Base-by-base conservation (phyloP, 768 basidiomycete species). In the Lactarius psammicola region DNA sequence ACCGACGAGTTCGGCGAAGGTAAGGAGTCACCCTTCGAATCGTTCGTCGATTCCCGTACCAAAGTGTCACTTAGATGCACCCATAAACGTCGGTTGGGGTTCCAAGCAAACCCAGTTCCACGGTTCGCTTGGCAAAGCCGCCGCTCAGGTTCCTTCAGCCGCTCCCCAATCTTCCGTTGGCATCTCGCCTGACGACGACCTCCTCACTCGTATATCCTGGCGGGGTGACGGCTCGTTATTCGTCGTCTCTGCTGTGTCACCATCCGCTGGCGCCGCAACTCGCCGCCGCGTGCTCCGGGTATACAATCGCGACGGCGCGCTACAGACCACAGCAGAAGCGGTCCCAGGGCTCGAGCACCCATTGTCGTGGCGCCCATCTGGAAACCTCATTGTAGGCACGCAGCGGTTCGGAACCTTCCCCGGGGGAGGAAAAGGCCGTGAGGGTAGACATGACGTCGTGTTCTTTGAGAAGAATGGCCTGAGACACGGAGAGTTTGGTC, bases 21-120 rank as follows among this genome's bases (percentile, higher is more conserved):
- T 88, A 60, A 61, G 2, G 8, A 13, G 46, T 23, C 23, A 10
- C 10, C 34, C 26, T 6, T 31, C n/a, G 31, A 11, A 4, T 9
- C 7, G 18, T 7, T 54, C 18, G 9, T 33, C 17, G 15, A n/a
- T 17, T 2, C n/a, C 56, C n/a, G 11, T 61, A 28, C 46, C 51
- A 20, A 34, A n/a, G 20, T 17, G 23, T 34, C 68, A 64, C 5
- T 70, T 31, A 94, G 94, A 94, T 74, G 85, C 88, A 30, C 92
- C 92, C 2, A 94, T 98, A 72, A 93, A 95, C 71, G 94, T 98
- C 65, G 97, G 97, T 18, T 99, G 97, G 97, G 97, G 97, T 46
- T 91, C 92, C 2, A 96, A 95, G 73, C 84, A 91, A 74, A 98
- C 97, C 0, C 97, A 99, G 72, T 99, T 99, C 74, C 95, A 98